Percentiles rank a stretch among this genome's conserved stretches.
These are phyloP conservation scores for Diaporthe citri DNA, from an alignment of 2,329 filamentous ascomycete genomes.

Conservation along the genomic window DNA sequence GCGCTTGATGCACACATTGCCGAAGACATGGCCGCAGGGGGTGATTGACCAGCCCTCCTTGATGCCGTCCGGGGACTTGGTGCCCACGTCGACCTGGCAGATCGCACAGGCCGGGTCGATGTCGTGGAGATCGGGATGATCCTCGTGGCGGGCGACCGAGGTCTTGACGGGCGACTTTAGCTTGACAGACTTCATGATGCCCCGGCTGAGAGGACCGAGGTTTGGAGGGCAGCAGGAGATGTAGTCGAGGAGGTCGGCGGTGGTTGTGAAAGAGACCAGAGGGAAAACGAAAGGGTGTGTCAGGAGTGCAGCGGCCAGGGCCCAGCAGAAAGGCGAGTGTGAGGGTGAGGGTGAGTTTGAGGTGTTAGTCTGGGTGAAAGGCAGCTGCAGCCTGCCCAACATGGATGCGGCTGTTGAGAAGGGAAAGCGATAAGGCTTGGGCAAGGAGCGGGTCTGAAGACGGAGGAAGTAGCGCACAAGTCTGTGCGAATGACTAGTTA, in stretches of 20 bases:
- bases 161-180: slow-evolving; percentile 38
- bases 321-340: not conserved
- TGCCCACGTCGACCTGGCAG: slow-evolving; percentile 40
- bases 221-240: not conserved
- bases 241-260: slow-evolving; percentile 32
- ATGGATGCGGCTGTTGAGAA: slow-evolving; percentile 25
- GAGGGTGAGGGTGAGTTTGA: slow-evolving; percentile 2
- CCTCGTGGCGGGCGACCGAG: slow-evolving; percentile 38
- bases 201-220: slow-evolving; percentile 4
- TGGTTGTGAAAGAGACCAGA: slow-evolving; percentile 34
- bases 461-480: slow-evolving; percentile 17
- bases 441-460: not conserved
- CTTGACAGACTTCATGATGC: slow-evolving; percentile 36
- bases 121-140: slow-evolving; percentile 25
- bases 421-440: slow-evolving; percentile 15
- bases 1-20: slow-evolving; percentile 41
- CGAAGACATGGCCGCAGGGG: slow-evolving; percentile 40
- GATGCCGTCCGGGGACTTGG: slow-evolving; percentile 39
- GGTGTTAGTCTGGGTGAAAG: slow-evolving; percentile 20
- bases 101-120: slow-evolving; percentile 40
- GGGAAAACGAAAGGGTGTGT: slow-evolving; percentile 33
- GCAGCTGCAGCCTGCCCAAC: slow-evolving; percentile 32
- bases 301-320: slow-evolving; percentile 26
- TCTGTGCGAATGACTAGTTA: slow-evolving; percentile 30
- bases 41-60: slow-evolving; percentile 40